Evolutionary conservation across 2,329 filamentous ascomycete species (phyloP).

Genomic region (Calonectria montana): DNA sequence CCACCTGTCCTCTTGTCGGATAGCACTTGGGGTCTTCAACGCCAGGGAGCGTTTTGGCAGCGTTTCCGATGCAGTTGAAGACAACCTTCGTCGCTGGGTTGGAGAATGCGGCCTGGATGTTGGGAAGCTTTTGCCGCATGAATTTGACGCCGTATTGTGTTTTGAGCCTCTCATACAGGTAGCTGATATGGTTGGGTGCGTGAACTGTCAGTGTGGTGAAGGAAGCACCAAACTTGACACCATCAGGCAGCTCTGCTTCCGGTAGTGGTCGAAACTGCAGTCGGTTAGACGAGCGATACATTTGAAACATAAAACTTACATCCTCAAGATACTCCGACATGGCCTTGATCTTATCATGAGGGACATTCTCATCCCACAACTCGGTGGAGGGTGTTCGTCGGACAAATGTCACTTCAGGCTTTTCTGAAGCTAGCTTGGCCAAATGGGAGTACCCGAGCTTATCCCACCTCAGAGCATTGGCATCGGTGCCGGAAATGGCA

Average conservation of each 20-base stretch:
- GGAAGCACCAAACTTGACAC: constrained; percentile 48
- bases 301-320: constrained; percentile 37
- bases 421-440: constrained; percentile 46
- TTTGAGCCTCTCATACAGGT: constrained; percentile 42
- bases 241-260: constrained; percentile 41
- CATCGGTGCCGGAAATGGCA: constrained; percentile 53
- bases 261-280: constrained; percentile 47
- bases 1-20: constrained; percentile 54
- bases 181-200: constrained; percentile 51
- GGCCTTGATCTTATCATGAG: constrained; percentile 52
- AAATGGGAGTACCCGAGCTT: constrained; percentile 52
- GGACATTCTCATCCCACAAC: constrained; percentile 53
- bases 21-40: constrained; percentile 53
- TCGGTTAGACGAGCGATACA: not conserved
- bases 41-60: constrained; percentile 47
- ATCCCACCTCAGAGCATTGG: constrained; percentile 56
- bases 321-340: constrained; percentile 55
- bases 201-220: constrained; percentile 53
- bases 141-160: constrained; percentile 48
- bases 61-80: constrained; percentile 51
- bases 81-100: constrained; percentile 44
- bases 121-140: constrained; percentile 42
- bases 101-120: constrained; percentile 42
- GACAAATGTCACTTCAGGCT: constrained; percentile 48
- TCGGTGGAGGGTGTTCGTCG: constrained; percentile 52